Evolutionary conservation across 2,329 filamentous ascomycete species (phyloP).

Genomic region (Chaetomiaceae sp.): DNA sequence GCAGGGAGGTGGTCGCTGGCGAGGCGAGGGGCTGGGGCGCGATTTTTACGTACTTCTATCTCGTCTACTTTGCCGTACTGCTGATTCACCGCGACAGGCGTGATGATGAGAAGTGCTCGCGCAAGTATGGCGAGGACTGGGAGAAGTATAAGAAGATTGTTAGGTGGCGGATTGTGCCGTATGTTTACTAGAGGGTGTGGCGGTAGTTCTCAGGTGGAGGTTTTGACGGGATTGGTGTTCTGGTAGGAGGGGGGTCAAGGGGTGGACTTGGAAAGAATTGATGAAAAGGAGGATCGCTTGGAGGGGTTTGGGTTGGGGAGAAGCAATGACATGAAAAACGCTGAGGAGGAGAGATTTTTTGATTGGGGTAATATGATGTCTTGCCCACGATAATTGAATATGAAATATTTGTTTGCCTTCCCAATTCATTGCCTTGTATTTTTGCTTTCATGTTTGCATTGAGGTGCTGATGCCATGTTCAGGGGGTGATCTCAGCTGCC

Average conservation of each 20-base stretch:
- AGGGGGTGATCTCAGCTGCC: no score
- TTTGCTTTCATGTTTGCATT: no score
- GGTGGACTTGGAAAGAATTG: not conserved
- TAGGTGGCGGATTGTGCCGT: conserved; percentile 75
- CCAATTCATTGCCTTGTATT: no score
- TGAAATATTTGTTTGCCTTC: no score
- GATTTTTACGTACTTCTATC: conserved; percentile 89
- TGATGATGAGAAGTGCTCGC: conserved; percentile 85
- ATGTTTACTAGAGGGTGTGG: conserved; percentile 59
- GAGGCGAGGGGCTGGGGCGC: conserved; percentile 78
- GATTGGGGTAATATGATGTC: no score
- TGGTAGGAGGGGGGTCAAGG: not conserved
- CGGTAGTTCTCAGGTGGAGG: not conserved
- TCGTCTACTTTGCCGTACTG: conserved; percentile 84
- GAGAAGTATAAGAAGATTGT: conserved; percentile 80
- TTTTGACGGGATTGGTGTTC: not conserved
- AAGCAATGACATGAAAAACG: no score
- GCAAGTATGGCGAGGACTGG: conserved; percentile 93
- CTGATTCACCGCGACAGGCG: conserved; percentile 80
- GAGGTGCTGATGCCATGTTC: no score
- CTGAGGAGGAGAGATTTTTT: no score
- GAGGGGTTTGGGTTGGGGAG: no score
- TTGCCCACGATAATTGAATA: no score
- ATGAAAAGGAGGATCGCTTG: no score
- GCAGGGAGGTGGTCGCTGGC: conserved; percentile 63